A percentile compares a stretch with the other conserved stretches of the same genome.
phyloP scores from a whole-genome alignment of 306 rosid genomes.

The Glycine latifolia region DNA sequence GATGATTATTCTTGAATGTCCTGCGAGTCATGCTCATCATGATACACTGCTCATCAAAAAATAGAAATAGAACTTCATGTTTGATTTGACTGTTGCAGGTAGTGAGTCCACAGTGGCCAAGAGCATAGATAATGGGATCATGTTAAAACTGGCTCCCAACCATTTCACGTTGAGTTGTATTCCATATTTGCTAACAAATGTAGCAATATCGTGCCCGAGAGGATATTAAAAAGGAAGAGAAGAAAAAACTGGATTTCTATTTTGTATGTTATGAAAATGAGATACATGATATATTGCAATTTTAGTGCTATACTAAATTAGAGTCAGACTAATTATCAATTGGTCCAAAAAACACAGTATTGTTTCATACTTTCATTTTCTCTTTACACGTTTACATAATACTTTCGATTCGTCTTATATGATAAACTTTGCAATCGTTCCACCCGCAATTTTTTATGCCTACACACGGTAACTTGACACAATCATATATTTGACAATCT shows the following conservation, averaged over 20 bases:
- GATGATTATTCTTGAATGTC: neutral
- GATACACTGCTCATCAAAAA: neutral
- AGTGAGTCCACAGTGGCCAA: conserved; percentile 97
- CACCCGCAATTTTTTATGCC: neutral
- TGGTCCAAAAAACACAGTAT: neutral
- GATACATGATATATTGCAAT: conserved; percentile 1
- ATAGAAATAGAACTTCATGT: neutral
- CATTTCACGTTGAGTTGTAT: conserved; percentile 3
- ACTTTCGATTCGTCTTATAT: neutral
- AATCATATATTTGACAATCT: neutral
- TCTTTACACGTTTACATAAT: neutral
- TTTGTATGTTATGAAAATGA: neutral
- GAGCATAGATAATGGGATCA: conserved; percentile 52
- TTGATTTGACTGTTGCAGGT: conserved; percentile 63
- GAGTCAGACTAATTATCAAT: neutral
- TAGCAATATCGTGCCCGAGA: neutral
- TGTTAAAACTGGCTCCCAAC: conserved; percentile 9
- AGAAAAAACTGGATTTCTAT: conserved; percentile 11
- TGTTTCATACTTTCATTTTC: neutral
- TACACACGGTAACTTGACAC: neutral
- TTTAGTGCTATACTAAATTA: neutral
- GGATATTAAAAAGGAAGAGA: neutral
- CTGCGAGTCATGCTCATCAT: neutral
- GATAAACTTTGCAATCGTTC: neutral
- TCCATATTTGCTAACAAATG: conserved; percentile 7